A percentile compares a stretch with the other conserved stretches of the same genome.
Evolutionary conservation across 768 basidiomycete species (phyloP).

Genomic region (Pleurotus pulmonarius): DNA sequence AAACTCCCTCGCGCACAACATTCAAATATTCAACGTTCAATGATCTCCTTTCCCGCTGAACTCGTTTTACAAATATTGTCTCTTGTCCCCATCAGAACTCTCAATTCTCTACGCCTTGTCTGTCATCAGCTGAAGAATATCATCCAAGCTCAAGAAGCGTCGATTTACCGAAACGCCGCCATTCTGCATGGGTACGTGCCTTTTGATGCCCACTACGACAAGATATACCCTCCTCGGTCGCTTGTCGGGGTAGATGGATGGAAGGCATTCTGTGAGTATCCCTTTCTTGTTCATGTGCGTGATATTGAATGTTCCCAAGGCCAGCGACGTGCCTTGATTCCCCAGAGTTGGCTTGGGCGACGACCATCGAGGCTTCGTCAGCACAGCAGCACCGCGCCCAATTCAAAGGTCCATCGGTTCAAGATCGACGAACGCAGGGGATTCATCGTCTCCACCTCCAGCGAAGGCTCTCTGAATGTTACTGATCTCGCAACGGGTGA

Average conservation of each 20-base stretch:
- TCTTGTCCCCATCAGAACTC: constrained; percentile 42
- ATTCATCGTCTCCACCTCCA: constrained; percentile 55
- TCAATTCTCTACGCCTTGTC: constrained; percentile 31
- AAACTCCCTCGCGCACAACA: too few relatives aligned
- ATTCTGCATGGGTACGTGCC: constrained; percentile 32
- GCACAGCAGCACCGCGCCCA: constrained; percentile 18
- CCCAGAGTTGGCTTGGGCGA: constrained; percentile 53
- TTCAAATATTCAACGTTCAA: constrained; percentile 2
- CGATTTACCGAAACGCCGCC: constrained; percentile 60
- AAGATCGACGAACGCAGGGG: constrained; percentile 68
- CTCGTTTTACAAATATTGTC: constrained; percentile 45
- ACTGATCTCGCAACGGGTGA: constrained; percentile 45
- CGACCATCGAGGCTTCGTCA: constrained; percentile 35
- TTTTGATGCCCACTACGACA: constrained; percentile 12
- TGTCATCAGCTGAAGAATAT: constrained; percentile 46
- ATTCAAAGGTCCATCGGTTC: constrained; percentile 60
- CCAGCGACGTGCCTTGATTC: constrained; percentile 37
- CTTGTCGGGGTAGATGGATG: constrained; percentile 40
- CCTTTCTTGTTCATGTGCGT: background rate
- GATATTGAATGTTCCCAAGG: constrained; percentile 28
- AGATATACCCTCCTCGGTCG: constrained; percentile 27
- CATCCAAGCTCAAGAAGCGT: constrained; percentile 39
- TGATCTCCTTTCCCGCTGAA: constrained; percentile 56
- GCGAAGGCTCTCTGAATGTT: constrained; percentile 54
- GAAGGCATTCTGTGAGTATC: constrained; percentile 57